Evolutionary conservation across 345 rosid genomes (phyloP), one percentile per base, ranked within the genome.

Genomic region (Melaleuca quinquenervia): DNA sequence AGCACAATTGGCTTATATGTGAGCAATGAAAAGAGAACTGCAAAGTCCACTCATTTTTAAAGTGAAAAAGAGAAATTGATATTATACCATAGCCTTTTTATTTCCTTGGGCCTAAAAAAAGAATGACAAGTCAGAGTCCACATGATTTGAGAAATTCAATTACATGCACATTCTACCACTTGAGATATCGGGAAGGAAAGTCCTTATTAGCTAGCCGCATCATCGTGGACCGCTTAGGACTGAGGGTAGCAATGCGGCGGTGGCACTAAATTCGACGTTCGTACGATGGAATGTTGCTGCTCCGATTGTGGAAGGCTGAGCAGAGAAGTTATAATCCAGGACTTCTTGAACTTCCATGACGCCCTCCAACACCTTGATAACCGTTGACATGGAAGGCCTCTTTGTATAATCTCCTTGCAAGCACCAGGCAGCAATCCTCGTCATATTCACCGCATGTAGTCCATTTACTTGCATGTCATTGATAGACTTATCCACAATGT

Each of bases 301-400:
- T 26, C 64, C 64, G 10, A 0, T 7, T n/a, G 16, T 22, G 29
- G 48, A 5, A 85, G 50, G n/a, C 4, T 27, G 12, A 11, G 50
- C 1, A 41, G 0, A 5, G 26, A 85, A 85, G 45, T 74, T 26
- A 1, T 64, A 74, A 8, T 50, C 51, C 9, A 85, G 62, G 27
- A 50, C 82, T 15, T 70, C 2, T 22, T 7, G 26, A 50, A 51
- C 60, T 29, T 85, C 83, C 32, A 74, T 36, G 21, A 60, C 41
- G 3, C 84, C 84, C 9, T 86, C 90, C 16, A 88, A 74, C 60
- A 58, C 91, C 87, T 58, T 86, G 55, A 86, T 50, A 21, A 58
- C 80, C 45, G 76, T 76, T 9, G 87, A 82, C 87, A 86, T 82
- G 29, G 87, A 75, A 27, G 41, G n/a, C n/a, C n/a, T n/a, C n/a